Evolutionary conservation across 306 rosid species (phyloP), one percentile per base, ranked within the genome.

Genomic region (Crataegus laevigata): DNA sequence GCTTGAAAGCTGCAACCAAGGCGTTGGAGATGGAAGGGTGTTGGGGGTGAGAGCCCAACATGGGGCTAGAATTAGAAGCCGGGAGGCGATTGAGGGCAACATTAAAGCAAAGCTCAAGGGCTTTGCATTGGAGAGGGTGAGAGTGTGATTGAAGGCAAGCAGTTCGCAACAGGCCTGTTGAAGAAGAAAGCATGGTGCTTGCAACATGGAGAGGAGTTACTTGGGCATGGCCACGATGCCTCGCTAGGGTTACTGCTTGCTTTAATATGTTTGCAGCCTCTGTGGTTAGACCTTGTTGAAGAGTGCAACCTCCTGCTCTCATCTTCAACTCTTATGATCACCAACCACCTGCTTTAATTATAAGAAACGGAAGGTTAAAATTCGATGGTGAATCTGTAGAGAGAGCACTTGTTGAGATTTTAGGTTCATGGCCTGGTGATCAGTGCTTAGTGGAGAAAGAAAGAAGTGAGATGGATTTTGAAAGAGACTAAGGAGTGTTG

Each of bases 121-220:
- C 99, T 74, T 88, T 91, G 84, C 99, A 96, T 75, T 92, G 99
- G 6, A 96, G 98, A 50, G 99, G 99, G 80, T 96, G 98, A n/a
- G 99, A 87, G 71, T 88, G 85, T 30, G 99, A 92, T 60, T 96
- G 97, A 25, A 92, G 93, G 73, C 99, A 96, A 34, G 99, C 98
- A 0, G 87, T 87, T 38, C 98, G 72, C 4, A 96, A 67, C 0
- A 90, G 81, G 40, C 98, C 98, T 6, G 88, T 88, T 18, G 93
- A 43, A 18, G 89, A 28, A 2, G 89, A 17, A 3, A 96, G 97
- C 96, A 96, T 88, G 18, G 99, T 90, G 87, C 36, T 79, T 5
- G 99, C 99, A 3, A 96, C 99, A 65, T 96, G 99, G 15, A 96
- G 99, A 4, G 99, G 99, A 11, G 99, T 92, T 32, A 96, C 96